phyloP scores from a whole-genome alignment of 805 yeast genomes.

The Candida patagonica region DNA sequence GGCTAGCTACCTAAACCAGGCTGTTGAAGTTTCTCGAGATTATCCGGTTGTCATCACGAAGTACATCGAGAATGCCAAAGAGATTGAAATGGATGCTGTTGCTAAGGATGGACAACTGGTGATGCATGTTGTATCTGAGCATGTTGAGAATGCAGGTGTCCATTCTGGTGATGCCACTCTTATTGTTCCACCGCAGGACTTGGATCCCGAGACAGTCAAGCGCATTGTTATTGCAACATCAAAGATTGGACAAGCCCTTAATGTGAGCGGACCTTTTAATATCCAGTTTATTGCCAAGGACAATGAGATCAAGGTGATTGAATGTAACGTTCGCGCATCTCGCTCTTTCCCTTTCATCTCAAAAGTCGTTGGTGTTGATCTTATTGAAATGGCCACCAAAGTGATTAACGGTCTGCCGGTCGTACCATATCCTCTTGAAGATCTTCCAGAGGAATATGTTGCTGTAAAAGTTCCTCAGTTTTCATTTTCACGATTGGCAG shows the following conservation, averaged over 20 bases:
- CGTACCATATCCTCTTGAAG: constrained; percentile 81
- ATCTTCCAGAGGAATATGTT: constrained; percentile 87
- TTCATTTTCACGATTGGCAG: constrained; percentile 92
- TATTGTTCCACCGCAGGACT: constrained; percentile 93
- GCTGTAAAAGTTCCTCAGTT: constrained; percentile 97
- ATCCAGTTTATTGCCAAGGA: constrained; percentile 95
- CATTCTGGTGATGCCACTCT: constrained; percentile 99
- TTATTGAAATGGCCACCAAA: constrained; percentile 95
- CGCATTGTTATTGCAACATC: constrained; percentile 94
- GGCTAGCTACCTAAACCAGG: constrained; percentile 80
- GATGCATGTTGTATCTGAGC: constrained; percentile 97
- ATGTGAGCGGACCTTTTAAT: constrained; percentile 95
- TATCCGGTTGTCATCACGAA: constrained; percentile 97
- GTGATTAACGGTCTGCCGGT: constrained; percentile 86
- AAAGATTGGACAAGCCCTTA: constrained; percentile 88
- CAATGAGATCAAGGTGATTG: constrained; percentile 93
- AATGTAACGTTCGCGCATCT: constrained; percentile 98
- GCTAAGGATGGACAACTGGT: constrained; percentile 89
- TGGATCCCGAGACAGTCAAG: constrained; percentile 81
- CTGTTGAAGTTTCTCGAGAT: constrained; percentile 95
- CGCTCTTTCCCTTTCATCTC: constrained; percentile 98
- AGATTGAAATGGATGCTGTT: constrained; percentile 98
- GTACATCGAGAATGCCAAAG: constrained; percentile 93
- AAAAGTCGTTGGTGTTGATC: constrained; percentile 91
- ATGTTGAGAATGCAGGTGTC: constrained; percentile 98